Evolutionary conservation across 352 stramenopile genomes (phyloP), one percentile per base, ranked within the genome.

Genomic region (Phytophthora crassamura): DNA sequence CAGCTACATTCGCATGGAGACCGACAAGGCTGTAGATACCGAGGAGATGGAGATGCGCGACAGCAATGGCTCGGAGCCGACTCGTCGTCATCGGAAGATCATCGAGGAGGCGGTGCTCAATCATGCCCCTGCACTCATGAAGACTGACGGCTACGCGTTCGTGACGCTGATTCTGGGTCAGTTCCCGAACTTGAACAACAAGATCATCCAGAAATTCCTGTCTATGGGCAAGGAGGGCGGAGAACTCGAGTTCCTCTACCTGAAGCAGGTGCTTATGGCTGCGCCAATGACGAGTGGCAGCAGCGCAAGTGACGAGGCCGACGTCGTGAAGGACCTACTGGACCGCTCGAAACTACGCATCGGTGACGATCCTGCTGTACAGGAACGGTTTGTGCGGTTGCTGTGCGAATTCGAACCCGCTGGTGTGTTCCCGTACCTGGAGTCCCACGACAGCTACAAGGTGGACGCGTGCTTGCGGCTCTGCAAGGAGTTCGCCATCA

Each of bases 361-460:
- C 34, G 88, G 77, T 9, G 88, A 95, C 34, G 86, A 95, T 58
- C 82, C 86, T 40, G 82, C 75, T 33, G 88, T 95, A 0, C 88
- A 95, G 59, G 86, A 95, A 55, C 82, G 87, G 10, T 96, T 94
- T 41, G 86, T 96, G 28, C 74, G 76, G 5, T 57, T 96, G 40
- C 56, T 94, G 34, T 94, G 85, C 49, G 84, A 94, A 50, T 94
- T 90, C 46, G 86, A 92, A 51, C 88, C 88, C 5, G 72, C 75
- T 3, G 74, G 82, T 16, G 84, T 95, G 22, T 94, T 94, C 42
- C 73, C 80, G 14, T 96, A 92, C 58, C 67, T 96, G 9, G 84
- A 93, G 53, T 88, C 84, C 2, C 85, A 94, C 49, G 85, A 96
- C 59, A 93, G 83, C 67, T 96, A 95, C 78, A 93, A 94, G 69